Conservation (phyloP, 352 stramenopile species). For the Phytophthora megakarya region DNA sequence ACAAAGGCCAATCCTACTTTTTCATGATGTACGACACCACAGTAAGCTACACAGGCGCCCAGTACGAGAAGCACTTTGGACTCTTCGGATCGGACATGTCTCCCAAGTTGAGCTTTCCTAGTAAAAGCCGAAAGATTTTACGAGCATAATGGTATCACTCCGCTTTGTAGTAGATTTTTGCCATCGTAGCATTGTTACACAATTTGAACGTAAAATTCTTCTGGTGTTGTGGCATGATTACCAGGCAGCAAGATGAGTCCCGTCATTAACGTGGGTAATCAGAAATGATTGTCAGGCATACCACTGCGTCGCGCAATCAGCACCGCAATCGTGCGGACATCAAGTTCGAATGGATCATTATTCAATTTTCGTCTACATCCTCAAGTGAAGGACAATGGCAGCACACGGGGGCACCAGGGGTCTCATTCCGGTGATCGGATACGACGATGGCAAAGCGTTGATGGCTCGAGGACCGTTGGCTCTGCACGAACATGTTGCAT, state of each 20-base stretch:
- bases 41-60: slow-evolving; percentile 39
- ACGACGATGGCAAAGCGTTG: slow-evolving; percentile 7
- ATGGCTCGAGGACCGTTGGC: slow-evolving; percentile 9
- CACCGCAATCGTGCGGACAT: neutral
- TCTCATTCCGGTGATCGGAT: neutral
- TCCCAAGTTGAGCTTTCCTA: too few species aligned
- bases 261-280: neutral
- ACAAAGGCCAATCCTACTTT: slow-evolving; percentile 43
- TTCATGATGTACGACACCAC: slow-evolving; percentile 71
- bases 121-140: too few species aligned
- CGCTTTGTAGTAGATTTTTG: too few species aligned
- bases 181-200: slow-evolving; percentile 39
- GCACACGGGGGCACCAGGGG: neutral
- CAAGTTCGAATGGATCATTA: neutral
- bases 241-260: slow-evolving; percentile 1
- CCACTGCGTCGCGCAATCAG: neutral
- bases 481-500: slow-evolving; percentile 7
- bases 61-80: slow-evolving; percentile 66
- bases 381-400: neutral
- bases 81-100: slow-evolving; percentile 44
- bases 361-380: neutral
- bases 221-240: neutral
- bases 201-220: neutral
- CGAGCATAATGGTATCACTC: too few species aligned
- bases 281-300: slow-evolving; percentile 1